Percentiles rank a stretch among this genome's conserved stretches.
These are phyloP conservation scores for Crithidia brevicula DNA, from an alignment of 208 protist species.

Conservation along the genomic window DNA sequence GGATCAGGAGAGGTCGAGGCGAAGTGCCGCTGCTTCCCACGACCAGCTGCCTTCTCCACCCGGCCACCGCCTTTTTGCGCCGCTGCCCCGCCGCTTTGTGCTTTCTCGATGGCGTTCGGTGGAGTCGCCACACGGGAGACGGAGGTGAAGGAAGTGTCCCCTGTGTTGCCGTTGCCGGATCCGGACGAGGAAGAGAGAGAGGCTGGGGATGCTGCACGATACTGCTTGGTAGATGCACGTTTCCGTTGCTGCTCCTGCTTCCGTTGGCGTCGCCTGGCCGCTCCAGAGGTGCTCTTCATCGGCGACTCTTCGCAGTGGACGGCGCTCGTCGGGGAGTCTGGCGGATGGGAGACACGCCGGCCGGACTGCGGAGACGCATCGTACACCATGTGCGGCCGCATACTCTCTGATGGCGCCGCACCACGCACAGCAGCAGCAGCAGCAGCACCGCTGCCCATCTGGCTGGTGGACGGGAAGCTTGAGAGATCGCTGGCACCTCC, in stretches of 20 bases:
- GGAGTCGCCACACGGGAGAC: background rate
- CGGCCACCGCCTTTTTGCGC: too few relatives aligned
- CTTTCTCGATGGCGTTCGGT: too few relatives aligned
- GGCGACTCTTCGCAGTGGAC: slow-evolving; percentile 16
- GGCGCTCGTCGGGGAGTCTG: background rate
- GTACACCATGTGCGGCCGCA: slow-evolving; percentile 52
- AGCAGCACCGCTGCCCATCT: too few relatives aligned
- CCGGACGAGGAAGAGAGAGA: too few relatives aligned
- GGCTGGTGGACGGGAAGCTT: slow-evolving; percentile 1
- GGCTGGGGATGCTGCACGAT: too few relatives aligned
- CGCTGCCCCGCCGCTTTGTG: too few relatives aligned
- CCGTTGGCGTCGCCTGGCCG: background rate
- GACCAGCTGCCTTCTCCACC: too few relatives aligned
- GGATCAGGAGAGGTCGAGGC: slow-evolving; percentile 5
- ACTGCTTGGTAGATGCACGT: too few relatives aligned
- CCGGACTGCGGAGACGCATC: slow-evolving; percentile 12
- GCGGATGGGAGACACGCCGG: background rate
- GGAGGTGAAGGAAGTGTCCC: background rate
- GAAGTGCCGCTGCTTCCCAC: too few relatives aligned
- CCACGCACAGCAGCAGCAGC: background rate
- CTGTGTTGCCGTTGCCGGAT: too few relatives aligned
- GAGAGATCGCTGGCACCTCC: background rate
- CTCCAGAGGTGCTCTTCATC: background rate
- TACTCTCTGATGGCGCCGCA: slow-evolving; percentile 45
- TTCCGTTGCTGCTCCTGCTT: background rate